phyloP scores from a whole-genome alignment of 768 basidiomycete genomes.

The Phlegmacium glaucopus region DNA sequence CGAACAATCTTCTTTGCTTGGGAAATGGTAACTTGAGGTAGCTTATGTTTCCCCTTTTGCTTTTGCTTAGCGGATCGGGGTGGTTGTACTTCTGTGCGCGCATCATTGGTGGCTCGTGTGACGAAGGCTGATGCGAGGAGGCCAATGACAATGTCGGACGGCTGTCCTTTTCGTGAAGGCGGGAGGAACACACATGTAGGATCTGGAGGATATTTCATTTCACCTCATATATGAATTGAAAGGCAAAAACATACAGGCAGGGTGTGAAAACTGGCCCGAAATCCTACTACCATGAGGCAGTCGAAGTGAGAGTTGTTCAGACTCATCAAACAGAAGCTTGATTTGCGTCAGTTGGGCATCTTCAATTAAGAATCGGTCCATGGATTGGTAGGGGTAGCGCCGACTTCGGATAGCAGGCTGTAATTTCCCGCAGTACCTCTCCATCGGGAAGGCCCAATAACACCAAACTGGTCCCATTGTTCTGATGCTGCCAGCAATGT shows the following conservation, averaged over 20 bases:
- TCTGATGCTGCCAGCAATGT: constrained; percentile 20
- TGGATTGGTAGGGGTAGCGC: constrained; percentile 26
- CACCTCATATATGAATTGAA: neutral
- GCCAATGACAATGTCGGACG: too few relatives aligned
- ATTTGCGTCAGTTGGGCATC: constrained; percentile 31
- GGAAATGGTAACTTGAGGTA: neutral
- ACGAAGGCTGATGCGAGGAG: too few relatives aligned
- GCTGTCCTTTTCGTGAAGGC: too few relatives aligned
- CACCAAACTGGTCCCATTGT: constrained; percentile 33
- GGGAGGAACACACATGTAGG: neutral
- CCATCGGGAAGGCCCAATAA: constrained; percentile 38
- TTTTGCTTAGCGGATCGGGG: constrained; percentile 22
- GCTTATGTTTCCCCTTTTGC: too few relatives aligned
- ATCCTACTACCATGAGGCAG: neutral
- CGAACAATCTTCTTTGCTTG: constrained; percentile 9
- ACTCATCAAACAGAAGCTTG: constrained; percentile 20
- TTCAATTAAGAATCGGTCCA: constrained; percentile 26
- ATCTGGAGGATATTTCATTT: neutral
- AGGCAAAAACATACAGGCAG: constrained; percentile 10
- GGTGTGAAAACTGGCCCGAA: neutral
- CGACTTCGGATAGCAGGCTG: constrained; percentile 23
- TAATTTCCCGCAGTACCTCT: constrained; percentile 32
- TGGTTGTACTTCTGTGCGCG: too few relatives aligned
- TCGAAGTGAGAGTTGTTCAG: constrained; percentile 19
- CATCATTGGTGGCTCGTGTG: too few relatives aligned